Evolutionary conservation across 1,284 basidiomycete species (phyloP), one percentile per base, ranked within the genome.

Genomic region (Papiliotrema flavescens): DNA sequence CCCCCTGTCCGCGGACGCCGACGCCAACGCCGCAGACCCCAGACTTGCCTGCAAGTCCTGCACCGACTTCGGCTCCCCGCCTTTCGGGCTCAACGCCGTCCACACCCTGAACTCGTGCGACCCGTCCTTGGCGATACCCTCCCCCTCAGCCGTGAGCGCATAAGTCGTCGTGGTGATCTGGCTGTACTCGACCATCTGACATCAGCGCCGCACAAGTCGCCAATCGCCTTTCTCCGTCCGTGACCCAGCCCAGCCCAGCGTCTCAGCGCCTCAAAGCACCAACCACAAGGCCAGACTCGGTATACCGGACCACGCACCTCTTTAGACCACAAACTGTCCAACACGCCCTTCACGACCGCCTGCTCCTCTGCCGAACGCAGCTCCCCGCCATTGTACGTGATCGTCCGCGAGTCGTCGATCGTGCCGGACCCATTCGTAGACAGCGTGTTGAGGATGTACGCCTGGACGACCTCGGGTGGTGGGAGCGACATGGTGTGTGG

Each of bases 51-150:
- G 88, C 14, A 95, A 78, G 51, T 88, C 82, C 45, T 80, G 82
- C 0, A 83, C 80, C 11, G 83, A 81, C 23, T 93, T 59, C 2
- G 86, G 87, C 32, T 43, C 32, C 55, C 84, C 79, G 1, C 88
- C 90, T 61, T 85, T 86, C 6, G 66, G 62, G 2, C 89, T 88
- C 3, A 94, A 78, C n/a, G 83, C 90, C 47, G 81, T 79, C 92
- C 92, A 97, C 23, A 96, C 89, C 55, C 89, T 84, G 53, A 86
- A 90, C 80, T 97, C 93, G 76, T 95, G 90, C n/a, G 92, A 96
- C 24, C 93, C 93, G 47, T 86, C 79, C 43, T 82, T 76, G 15
- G 84, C 83, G 60, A 95, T 88, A 64, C 87, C 83, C n/a, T 78
- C 71, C 23, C 93, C 93, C 78, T 97, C 93, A 2, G 82, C 76